A percentile compares a stretch with the other conserved stretches of the same genome.
Conservation (phyloP, 2,329 filamentous ascomycete species). For the Magnaporthiopsis rhizophila region DNA sequence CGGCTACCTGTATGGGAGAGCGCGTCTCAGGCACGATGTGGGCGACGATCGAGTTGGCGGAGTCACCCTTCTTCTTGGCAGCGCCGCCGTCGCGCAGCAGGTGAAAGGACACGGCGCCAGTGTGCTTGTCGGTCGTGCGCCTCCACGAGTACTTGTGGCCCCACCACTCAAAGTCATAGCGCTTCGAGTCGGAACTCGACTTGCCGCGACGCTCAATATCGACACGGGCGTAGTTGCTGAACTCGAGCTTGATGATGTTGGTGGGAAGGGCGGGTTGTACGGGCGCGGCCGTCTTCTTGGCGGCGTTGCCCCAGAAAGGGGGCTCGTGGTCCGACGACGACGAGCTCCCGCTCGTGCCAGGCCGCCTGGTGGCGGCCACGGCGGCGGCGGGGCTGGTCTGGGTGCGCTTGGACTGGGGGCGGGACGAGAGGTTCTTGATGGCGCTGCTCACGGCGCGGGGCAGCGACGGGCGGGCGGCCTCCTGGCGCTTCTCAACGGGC, state of each 20-base stretch:
- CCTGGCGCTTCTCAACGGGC: constrained; percentile 10
- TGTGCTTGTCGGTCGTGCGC: constrained; percentile 61
- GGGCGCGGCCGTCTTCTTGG: constrained; percentile 21
- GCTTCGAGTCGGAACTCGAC: constrained; percentile 58
- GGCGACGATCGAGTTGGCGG: constrained; percentile 51
- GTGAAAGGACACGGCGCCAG: constrained; percentile 67
- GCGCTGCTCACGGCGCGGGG: constrained; percentile 41
- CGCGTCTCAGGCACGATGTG: constrained; percentile 78
- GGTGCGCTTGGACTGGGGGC: constrained; percentile 27
- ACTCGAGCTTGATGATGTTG: constrained; percentile 83
- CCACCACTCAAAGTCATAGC: constrained; percentile 94
- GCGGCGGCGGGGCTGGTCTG: constrained; percentile 23
- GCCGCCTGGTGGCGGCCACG: constrained; percentile 2
- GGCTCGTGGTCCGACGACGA: constrained; percentile 26
- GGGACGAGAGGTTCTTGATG: constrained; percentile 30
- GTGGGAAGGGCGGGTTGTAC: constrained; percentile 38
- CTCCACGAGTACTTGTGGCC: constrained; percentile 79
- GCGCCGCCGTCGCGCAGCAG: constrained; percentile 59
- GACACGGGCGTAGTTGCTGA: constrained; percentile 93
- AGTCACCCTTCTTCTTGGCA: constrained; percentile 20
- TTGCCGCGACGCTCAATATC: constrained; percentile 63
- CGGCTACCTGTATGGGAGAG: constrained; percentile 59
- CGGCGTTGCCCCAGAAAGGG: constrained; percentile 8
- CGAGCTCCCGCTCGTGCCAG: constrained; percentile 22
- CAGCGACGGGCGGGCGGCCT: constrained; percentile 26